A percentile compares a stretch with the other conserved stretches of the same genome.
Conservation (phyloP, 2,329 filamentous ascomycete genomes). For the Aspergillus oerlinghausenensis region DNA sequence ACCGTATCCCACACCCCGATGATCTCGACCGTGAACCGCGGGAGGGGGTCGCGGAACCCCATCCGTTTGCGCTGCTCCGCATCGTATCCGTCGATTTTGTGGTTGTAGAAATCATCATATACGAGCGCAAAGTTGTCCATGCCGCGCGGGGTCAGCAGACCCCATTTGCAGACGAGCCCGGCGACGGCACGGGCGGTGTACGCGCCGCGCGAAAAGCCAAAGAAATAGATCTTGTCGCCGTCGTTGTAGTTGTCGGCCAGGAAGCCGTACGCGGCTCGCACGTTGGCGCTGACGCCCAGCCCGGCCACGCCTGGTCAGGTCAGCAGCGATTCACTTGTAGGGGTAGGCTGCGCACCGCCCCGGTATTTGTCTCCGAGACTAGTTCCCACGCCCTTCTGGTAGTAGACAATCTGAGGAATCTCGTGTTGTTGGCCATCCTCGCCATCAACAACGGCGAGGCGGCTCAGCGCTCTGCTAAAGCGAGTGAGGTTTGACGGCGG, state of each 20-base stretch:
- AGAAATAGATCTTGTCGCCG: conserved; percentile 49
- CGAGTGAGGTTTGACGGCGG: conserved; percentile 39
- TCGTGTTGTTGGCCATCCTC: conserved; percentile 17
- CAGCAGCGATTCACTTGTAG: neutral
- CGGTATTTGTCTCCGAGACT: conserved; percentile 16
- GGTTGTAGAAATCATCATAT: conserved; percentile 20
- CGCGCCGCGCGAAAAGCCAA: conserved; percentile 47
- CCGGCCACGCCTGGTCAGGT: conserved; percentile 11
- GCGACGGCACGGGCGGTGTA: conserved; percentile 45
- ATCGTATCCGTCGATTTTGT: conserved; percentile 3
- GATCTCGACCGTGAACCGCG: conserved; percentile 33
- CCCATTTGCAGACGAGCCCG: conserved; percentile 42
- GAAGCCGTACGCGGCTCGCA: conserved; percentile 39
- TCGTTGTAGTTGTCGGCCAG: conserved; percentile 50
- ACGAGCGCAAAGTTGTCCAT: conserved; percentile 23
- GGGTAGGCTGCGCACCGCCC: conserved; percentile 9
- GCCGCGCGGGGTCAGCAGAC: conserved; percentile 38
- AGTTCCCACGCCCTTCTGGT: conserved; percentile 39
- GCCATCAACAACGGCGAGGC: conserved; percentile 21
- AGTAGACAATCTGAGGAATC: conserved; percentile 38
- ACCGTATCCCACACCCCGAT: conserved; percentile 46
- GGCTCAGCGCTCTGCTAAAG: conserved; percentile 31
- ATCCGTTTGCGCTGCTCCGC: conserved; percentile 7
- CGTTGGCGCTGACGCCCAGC: conserved; percentile 20
- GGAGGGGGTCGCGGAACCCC: conserved; percentile 13